Percentiles rank a stretch among this genome's conserved stretches.
phyloP scores from a whole-genome alignment of 2,329 filamentous ascomycete species.

The Pyrenochaeta sp. region DNA sequence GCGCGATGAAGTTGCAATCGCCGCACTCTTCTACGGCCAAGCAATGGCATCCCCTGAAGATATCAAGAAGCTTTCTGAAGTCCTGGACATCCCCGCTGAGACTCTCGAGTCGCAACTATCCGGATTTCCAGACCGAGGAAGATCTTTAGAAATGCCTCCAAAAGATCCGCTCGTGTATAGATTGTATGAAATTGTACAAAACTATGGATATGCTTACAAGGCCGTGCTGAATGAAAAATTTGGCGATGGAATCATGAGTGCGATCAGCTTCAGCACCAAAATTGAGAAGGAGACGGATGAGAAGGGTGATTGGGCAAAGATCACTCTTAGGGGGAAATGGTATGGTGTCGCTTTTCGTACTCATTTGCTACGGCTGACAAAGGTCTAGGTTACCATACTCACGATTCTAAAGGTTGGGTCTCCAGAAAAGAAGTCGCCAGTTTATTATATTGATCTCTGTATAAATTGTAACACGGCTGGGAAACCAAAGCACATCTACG shows the following conservation, averaged over 20 bases:
- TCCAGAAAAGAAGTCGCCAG: not conserved
- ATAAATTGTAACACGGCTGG: not conserved
- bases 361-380: slow-evolving; percentile 15
- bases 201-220: slow-evolving; percentile 96
- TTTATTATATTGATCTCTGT: not conserved
- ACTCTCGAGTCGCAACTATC: slow-evolving; percentile 69
- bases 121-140: slow-evolving; percentile 82
- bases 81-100: slow-evolving; percentile 69
- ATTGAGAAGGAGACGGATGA: slow-evolving; percentile 94
- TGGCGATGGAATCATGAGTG: slow-evolving; percentile 88
- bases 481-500: not conserved
- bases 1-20: slow-evolving; percentile 83
- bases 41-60: slow-evolving; percentile 77
- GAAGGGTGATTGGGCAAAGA: slow-evolving; percentile 84
- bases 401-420: slow-evolving; percentile 49
- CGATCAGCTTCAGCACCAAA: slow-evolving; percentile 87
- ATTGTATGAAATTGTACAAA: slow-evolving; percentile 93
- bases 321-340: slow-evolving; percentile 86
- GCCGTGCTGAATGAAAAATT: slow-evolving; percentile 92
- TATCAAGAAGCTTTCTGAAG: slow-evolving; percentile 68
- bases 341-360: slow-evolving; percentile 48
- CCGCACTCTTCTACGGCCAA: slow-evolving; percentile 91
- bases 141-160: slow-evolving; percentile 82
- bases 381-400: slow-evolving; percentile 57
- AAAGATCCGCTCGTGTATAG: slow-evolving; percentile 89